Base-by-base conservation (phyloP, 106 monocot genomes). In the Acorus calamus region DNA sequence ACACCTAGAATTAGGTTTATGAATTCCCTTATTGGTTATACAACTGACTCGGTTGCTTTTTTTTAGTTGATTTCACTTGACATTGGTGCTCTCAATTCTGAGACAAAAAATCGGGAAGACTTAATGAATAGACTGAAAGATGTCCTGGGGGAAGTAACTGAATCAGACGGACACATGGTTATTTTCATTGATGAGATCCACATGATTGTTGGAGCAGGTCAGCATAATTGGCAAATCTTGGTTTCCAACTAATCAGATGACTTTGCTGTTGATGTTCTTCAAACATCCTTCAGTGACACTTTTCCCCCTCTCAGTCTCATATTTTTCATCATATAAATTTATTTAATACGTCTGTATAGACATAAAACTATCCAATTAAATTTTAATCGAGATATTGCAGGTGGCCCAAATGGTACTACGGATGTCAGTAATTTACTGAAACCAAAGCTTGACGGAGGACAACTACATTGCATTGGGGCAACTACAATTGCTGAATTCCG, bases 331-430 rank as follows among this genome's bases (percentile, higher is more conserved):
- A n/a, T n/a, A n/a, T n/a, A n/a, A n/a, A n/a, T n/a, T n/a, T n/a
- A n/a, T n/a, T n/a, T n/a, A n/a, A n/a, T n/a, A n/a, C n/a, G n/a
- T n/a, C n/a, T n/a, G n/a, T n/a, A n/a, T n/a, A n/a, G n/a, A n/a
- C n/a, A n/a, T n/a, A n/a, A n/a, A n/a, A n/a, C n/a, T n/a, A n/a
- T n/a, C n/a, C n/a, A n/a, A n/a, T n/a, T n/a, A n/a, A n/a, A n/a
- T n/a, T n/a, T n/a, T 56, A 2, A 56, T 56, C 56, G 28, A 56
- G 3, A 7, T 14, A 7, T 71, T 65, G 14, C 69, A 99, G 98
- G 98, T 72, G 92, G 92, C 53, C 88, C 88, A 57, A 92, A 85
- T 78, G 98, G 98, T 71, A 88, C 98, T 10, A 88, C 92, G 92
- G 98, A 99, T 75, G 98, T 92, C 63, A 85, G 92, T 5, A 99